These are phyloP conservation scores for Pugionium dolabratum DNA, from an alignment of 345 rosid genomes.

Conservation along the genomic window DNA sequence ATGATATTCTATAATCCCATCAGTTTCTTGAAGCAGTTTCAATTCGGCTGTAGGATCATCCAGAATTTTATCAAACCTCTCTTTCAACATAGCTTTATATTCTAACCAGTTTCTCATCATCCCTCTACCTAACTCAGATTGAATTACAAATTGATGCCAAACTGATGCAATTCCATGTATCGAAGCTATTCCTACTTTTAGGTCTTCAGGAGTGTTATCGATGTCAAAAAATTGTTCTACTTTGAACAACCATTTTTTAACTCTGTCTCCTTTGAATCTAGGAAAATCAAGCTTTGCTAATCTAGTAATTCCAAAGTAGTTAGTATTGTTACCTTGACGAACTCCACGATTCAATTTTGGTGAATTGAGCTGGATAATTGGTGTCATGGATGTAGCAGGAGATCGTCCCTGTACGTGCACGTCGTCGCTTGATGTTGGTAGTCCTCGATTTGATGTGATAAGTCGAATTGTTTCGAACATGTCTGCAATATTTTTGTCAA, in stretches of 20 bases:
- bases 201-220: not conserved
- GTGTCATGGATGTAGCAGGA: too few relatives aligned
- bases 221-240: not conserved
- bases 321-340: too few relatives aligned
- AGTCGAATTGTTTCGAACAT: too few relatives aligned
- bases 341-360: too few relatives aligned
- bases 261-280: not conserved
- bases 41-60: not conserved
- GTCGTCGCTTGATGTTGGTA: too few relatives aligned
- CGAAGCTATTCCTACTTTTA: not conserved
- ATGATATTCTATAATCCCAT: not conserved
- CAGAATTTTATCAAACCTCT: not conserved
- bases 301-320: too few relatives aligned
- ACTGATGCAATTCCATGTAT: not conserved
- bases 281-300: not conserved
- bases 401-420: too few relatives aligned
- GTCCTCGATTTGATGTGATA: too few relatives aligned
- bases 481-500: too few relatives aligned
- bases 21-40: not conserved
- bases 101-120: not conserved
- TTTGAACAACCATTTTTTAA: not conserved
- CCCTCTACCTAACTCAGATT: too few relatives aligned
- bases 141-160: not conserved
- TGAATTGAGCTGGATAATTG: too few relatives aligned
- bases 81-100: not conserved